Evolutionary conservation across 2,329 filamentous ascomycete species (phyloP), one percentile per base, ranked within the genome.

Genomic region (Bipolaris bicolor): DNA sequence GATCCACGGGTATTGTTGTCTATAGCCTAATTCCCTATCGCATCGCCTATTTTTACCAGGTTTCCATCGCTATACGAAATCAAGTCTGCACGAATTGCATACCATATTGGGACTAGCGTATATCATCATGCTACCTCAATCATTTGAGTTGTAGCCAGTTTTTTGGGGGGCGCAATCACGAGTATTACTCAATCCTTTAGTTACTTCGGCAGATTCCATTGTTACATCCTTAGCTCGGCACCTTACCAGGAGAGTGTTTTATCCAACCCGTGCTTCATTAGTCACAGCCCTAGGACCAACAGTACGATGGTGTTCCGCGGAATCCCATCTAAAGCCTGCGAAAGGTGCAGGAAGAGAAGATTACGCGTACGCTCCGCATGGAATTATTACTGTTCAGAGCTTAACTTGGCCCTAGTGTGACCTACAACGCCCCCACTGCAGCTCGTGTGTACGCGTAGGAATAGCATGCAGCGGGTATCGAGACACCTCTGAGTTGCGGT

Each of bases 401-500:
- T 33, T 46, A 43, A 47, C 45, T 16, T 22, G 11, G 39, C 16
- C 37, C 10, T 49, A 73, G 70, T 71, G 70, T 44, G 63, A 73
- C 59, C 64, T 67, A 10, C 57, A 61, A 33, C 57, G 51, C 22
- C 62, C 63, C 5, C 57, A 45, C 31, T 72, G 70, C 41, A 60
- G 63, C 48, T 65, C 64, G 7, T 73, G 69, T 39, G 36, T 61
- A 18, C 65, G 69, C 40, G 65, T 56, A 18, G 54, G 57, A 5
- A 43, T 41, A 15, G 24, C 44, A 41, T 73, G 69, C 50, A 37
- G 50, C 20, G 69, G 69, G 16, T 73, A 72, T 41, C 64, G 67
- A n/a, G 64, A 71, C 45, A 68, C 64, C 1, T 45, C 54, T 1
- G 57, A 52, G 5, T 52, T 73, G 18, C 65, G 66, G 11, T 62